Evolutionary conservation across 2,329 filamentous ascomycete species (phyloP).

Genomic region (Lasiodiplodia citricola): DNA sequence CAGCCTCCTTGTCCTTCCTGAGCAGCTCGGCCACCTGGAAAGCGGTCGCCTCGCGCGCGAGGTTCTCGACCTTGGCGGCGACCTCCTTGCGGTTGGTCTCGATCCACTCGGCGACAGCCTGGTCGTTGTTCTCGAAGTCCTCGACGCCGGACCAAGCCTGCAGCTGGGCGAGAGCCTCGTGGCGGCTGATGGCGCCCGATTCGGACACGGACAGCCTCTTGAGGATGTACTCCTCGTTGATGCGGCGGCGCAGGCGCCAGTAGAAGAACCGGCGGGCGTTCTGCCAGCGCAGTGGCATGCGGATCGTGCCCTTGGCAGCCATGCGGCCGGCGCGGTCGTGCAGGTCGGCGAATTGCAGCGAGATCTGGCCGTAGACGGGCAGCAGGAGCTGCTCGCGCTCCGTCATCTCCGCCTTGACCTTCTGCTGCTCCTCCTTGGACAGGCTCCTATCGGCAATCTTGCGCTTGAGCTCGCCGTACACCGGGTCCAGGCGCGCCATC

Average conservation of each 20-base stretch:
- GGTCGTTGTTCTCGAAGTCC: slow-evolving; percentile 79
- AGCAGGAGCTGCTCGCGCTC: slow-evolving; percentile 86
- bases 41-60: slow-evolving; percentile 77
- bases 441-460: slow-evolving; percentile 71
- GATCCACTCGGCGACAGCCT: slow-evolving; percentile 89
- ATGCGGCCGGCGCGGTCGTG: slow-evolving; percentile 97
- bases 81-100: slow-evolving; percentile 90
- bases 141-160: slow-evolving; percentile 81
- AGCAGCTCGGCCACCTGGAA: slow-evolving; percentile 72
- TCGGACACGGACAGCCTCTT: slow-evolving; percentile 73
- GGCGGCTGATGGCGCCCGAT: slow-evolving; percentile 59
- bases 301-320: slow-evolving; percentile 96
- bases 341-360: slow-evolving; percentile 94
- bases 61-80: slow-evolving; percentile 79
- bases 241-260: slow-evolving; percentile 95
- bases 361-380: slow-evolving; percentile 92
- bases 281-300: slow-evolving; percentile 81
- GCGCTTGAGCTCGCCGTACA: slow-evolving; percentile 83
- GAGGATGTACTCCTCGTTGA: slow-evolving; percentile 97
- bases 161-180: slow-evolving; percentile 73
- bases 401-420: slow-evolving; percentile 83
- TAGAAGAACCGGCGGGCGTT: slow-evolving; percentile 98
- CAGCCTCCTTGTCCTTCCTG: slow-evolving; percentile 69
- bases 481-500: slow-evolving; percentile 89
- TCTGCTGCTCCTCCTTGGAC: slow-evolving; percentile 73